Conservation (phyloP, 768 basidiomycete species). For the Leccinum obscurum region DNA sequence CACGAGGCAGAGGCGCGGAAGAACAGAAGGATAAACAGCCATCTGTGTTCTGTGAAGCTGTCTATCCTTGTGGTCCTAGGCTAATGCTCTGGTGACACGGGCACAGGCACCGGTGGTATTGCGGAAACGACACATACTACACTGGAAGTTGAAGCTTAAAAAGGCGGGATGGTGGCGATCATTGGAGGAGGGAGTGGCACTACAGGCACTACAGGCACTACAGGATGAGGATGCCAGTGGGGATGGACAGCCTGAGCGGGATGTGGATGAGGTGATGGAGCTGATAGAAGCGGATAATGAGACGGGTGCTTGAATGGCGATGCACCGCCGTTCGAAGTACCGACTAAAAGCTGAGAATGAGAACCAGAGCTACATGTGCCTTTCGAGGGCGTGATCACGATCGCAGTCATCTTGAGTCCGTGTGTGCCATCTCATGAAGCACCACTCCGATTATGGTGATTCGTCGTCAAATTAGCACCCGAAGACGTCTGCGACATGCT, state of each 20-base stretch:
- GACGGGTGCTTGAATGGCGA: neutral
- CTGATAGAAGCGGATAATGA: slow-evolving; percentile 15
- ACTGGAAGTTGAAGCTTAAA: slow-evolving; percentile 20
- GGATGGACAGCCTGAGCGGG: neutral
- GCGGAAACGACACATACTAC: slow-evolving; percentile 26
- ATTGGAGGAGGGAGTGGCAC: slow-evolving; percentile 16
- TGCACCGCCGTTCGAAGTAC: too few relatives aligned
- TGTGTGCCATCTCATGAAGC: neutral
- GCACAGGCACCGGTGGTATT: slow-evolving; percentile 5
- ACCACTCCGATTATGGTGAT: too few relatives aligned
- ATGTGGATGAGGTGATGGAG: slow-evolving; percentile 1
- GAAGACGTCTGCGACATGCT: too few relatives aligned
- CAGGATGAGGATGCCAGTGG: neutral
- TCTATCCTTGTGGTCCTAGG: neutral
- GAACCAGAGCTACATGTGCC: too few relatives aligned
- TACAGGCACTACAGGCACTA: slow-evolving; percentile 1
- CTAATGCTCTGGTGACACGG: neutral
- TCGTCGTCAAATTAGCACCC: too few relatives aligned
- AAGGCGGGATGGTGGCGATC: slow-evolving; percentile 11
- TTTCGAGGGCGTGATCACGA: too few relatives aligned
- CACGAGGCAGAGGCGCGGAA: too few relatives aligned
- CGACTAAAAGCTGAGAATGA: slow-evolving; percentile 1
- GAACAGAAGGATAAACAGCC: too few relatives aligned
- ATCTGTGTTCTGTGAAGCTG: neutral
- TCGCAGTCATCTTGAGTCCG: too few relatives aligned